phyloP scores from a whole-genome alignment of 2,329 filamentous ascomycete species.

The Venturia aucupariae region DNA sequence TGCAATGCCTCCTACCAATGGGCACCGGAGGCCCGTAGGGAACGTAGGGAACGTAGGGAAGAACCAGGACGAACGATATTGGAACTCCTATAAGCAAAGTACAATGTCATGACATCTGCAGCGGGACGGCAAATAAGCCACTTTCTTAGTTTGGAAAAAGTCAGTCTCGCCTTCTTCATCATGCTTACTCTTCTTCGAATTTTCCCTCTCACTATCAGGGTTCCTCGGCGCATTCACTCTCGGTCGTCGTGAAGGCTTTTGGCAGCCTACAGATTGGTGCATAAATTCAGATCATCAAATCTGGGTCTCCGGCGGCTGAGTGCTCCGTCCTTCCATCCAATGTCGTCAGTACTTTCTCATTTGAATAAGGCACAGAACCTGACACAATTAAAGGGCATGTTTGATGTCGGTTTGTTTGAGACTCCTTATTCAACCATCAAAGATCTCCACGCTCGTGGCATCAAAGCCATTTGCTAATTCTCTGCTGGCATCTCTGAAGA shows the following conservation, averaged over 20 bases:
- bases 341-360: not conserved
- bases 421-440: not conserved
- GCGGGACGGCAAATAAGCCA: too few species aligned
- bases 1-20: not conserved
- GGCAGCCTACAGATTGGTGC: constrained; percentile 45
- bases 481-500: constrained; percentile 20
- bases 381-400: constrained; percentile 21
- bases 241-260: constrained; percentile 24
- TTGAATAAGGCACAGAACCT: too few species aligned
- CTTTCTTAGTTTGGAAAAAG: too few species aligned
- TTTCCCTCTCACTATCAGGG: not conserved
- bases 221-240: not conserved
- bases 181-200: not conserved
- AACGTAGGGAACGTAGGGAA: not conserved
- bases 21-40: not conserved
- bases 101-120: not conserved
- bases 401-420: constrained; percentile 46
- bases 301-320: constrained; percentile 26
- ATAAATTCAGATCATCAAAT: constrained; percentile 55
- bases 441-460: constrained; percentile 28
- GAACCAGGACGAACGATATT: not conserved
- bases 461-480: constrained; percentile 29
- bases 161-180: not conserved
- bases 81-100: not conserved
- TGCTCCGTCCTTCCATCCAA: constrained; percentile 13